A percentile compares a stretch with the other conserved stretches of the same genome.
These are phyloP conservation scores for Xanthoconium purpureum DNA, from an alignment of 768 basidiomycete species.

Conservation along the genomic window DNA sequence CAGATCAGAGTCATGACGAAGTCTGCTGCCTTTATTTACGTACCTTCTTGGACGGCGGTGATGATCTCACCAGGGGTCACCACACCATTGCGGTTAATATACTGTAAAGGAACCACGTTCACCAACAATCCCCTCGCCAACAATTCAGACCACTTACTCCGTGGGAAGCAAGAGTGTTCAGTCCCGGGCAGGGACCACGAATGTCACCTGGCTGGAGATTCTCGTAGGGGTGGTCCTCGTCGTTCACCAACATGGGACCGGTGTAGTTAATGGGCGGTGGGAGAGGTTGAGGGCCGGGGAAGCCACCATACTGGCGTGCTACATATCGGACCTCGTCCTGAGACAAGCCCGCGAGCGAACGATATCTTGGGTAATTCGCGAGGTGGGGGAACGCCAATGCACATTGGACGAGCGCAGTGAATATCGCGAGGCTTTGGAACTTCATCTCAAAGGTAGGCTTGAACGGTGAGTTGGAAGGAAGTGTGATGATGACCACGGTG, in stretches of 20 bases:
- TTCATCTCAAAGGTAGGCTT: background rate
- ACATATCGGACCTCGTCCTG: slow-evolving; percentile 6
- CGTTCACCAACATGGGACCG: slow-evolving; percentile 18
- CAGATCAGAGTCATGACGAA: too few species aligned
- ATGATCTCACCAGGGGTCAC: slow-evolving; percentile 4
- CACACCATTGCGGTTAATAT: slow-evolving; percentile 15
- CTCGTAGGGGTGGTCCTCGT: slow-evolving; percentile 15
- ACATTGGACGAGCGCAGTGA: slow-evolving; percentile 1
- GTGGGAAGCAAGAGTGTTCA: slow-evolving; percentile 25
- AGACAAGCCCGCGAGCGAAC: slow-evolving; percentile 18
- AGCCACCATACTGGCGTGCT: too few species aligned
- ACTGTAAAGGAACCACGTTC: slow-evolving; percentile 3
- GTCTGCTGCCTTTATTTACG: background rate
- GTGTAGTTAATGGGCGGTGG: slow-evolving; percentile 20
- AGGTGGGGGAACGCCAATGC: slow-evolving; percentile 6
- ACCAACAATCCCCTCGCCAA: too few species aligned
- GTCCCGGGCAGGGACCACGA: slow-evolving; percentile 24
- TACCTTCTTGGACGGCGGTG: slow-evolving; percentile 20
- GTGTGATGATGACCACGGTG: too few species aligned
- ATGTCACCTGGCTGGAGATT: slow-evolving; percentile 14
- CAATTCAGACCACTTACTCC: slow-evolving; percentile 12
- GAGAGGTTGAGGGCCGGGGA: slow-evolving; percentile 17
- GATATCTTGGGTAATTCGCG: slow-evolving; percentile 10
- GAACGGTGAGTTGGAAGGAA: too few species aligned
- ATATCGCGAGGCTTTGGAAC: background rate